Base-by-base conservation (phyloP, 73 alveolate genomes). In the Paramecium primaurelia region DNA sequence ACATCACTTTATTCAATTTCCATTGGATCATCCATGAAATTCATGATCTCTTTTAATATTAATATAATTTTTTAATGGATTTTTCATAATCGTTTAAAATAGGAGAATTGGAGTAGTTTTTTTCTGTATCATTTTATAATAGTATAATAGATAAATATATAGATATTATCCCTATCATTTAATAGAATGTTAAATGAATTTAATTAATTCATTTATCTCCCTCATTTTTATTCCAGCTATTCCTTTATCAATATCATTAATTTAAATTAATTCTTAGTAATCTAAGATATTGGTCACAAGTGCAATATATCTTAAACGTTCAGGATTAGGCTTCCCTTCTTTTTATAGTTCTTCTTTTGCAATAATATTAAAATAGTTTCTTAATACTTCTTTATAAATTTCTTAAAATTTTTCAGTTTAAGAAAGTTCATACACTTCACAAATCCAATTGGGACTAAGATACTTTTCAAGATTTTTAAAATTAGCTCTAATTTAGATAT, bases 1-100 rank as follows among this genome's bases (percentile, higher is more conserved):
- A 64, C 22, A 14, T 64, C 84, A 4, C 47, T 28, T n/a, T 64
- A 28, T 64, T 64, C 84, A 54, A 54, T 54, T 54, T 54, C 69
- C 69, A 54, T 54, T 54, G 69, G 69, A 54, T 64, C 84, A 34
- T 64, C 84, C 47, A 64, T 64, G 84, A 64, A 64, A 64, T 14
- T 64, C 84, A 64, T 64, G 9, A 64, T 54, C 69, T 54, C 30
- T 54, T 4, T 22, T 18, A 18, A n/a, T 54, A 54, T 54, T 54
- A 4, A 54, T 54, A 54, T 18, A 54, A 54, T 54, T 54, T 22
- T 49, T 18, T 54, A 54, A 54, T 54, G 32, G 22, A 18, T 18
- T 54, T 54, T 54, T 49, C 6, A 25, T 16, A 16, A 54, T 34
- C 5, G 20, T 18, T 54, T 54, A 54, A 54, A 54, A 54, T 54